Percentiles rank a stretch among this genome's conserved stretches.
Evolutionary conservation across 805 yeast species (phyloP).

Genomic region (Kluyveromyces lactis): DNA sequence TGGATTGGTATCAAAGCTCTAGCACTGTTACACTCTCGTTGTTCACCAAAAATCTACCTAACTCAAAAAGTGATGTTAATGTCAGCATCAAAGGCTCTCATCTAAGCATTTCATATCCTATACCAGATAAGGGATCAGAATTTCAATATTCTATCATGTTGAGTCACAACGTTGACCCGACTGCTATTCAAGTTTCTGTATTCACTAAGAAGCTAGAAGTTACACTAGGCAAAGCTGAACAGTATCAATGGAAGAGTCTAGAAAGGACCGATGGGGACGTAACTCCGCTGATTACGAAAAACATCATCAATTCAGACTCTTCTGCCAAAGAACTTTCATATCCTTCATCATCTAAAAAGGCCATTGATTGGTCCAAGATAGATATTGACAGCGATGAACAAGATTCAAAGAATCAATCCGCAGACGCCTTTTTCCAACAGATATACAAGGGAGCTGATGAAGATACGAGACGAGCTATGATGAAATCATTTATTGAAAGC

Average conservation of each 20-base stretch:
- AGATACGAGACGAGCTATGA: slow-evolving; percentile 88
- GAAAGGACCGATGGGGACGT: slow-evolving; percentile 15
- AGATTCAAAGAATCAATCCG: slow-evolving; percentile 39
- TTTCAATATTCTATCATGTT: slow-evolving; percentile 52
- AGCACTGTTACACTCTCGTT: slow-evolving; percentile 54
- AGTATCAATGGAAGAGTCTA: slow-evolving; percentile 47
- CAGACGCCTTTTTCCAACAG: slow-evolving; percentile 64
- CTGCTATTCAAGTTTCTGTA: slow-evolving; percentile 39
- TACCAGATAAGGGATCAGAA: slow-evolving; percentile 35
- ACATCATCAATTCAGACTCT: not conserved
- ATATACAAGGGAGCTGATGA: slow-evolving; percentile 76
- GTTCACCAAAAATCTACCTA: slow-evolving; percentile 59
- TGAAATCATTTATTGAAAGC: slow-evolving; percentile 90
- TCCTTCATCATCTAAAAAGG: slow-evolving; percentile 57
- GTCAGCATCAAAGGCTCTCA: slow-evolving; percentile 31
- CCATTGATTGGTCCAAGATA: slow-evolving; percentile 63
- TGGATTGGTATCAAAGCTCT: slow-evolving; percentile 70
- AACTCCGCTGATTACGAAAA: not conserved
- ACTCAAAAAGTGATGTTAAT: slow-evolving; percentile 28
- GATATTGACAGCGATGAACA: slow-evolving; percentile 38
- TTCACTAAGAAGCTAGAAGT: slow-evolving; percentile 73
- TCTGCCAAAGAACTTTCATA: slow-evolving; percentile 26
- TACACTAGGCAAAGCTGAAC: slow-evolving; percentile 38
- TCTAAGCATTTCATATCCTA: slow-evolving; percentile 24
- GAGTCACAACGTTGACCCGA: slow-evolving; percentile 41